Percentiles rank a stretch among this genome's conserved stretches.
These are phyloP conservation scores for Penicillium sp. DNA, from an alignment of 2,329 filamentous ascomycete species.

Conservation along the genomic window DNA sequence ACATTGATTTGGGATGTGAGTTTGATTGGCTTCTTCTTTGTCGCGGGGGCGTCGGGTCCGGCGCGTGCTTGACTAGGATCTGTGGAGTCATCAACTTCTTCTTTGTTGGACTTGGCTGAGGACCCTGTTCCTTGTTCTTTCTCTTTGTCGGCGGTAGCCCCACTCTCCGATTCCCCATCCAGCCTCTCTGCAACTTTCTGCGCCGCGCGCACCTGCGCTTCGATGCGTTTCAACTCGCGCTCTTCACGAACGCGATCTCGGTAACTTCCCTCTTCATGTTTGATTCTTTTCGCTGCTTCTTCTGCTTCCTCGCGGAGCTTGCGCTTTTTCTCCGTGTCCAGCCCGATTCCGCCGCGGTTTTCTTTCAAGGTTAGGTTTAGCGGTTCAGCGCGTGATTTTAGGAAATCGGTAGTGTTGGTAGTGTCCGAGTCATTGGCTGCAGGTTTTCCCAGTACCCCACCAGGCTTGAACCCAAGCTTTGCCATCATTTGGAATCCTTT, in stretches of 20 bases:
- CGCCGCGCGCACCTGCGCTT: conserved; percentile 70
- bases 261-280: conserved; percentile 68
- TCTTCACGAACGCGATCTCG: conserved; percentile 69
- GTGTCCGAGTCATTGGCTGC: conserved; percentile 25
- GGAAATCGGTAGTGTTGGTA: conserved; percentile 8
- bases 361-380: conserved; percentile 75
- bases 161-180: conserved; percentile 53
- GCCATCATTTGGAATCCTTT: conserved; percentile 97
- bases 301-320: conserved; percentile 65
- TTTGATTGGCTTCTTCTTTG: conserved; percentile 32
- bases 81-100: conserved; percentile 19
- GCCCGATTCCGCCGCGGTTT: conserved; percentile 76
- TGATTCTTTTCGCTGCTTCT: conserved; percentile 57
- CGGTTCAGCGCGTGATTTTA: conserved; percentile 63
- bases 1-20: conserved; percentile 69
- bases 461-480: conserved; percentile 83
- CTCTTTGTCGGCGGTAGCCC: conserved; percentile 17
- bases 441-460: conserved; percentile 69
- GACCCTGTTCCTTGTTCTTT: conserved; percentile 2
- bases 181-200: conserved; percentile 81
- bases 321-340: conserved; percentile 79
- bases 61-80: conserved; percentile 6
- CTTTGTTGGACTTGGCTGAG: neutral
- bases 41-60: neutral
- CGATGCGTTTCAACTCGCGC: conserved; percentile 64